Conservation (phyloP, 1,139 yeast genomes). For the Pichia terricola region DNA sequence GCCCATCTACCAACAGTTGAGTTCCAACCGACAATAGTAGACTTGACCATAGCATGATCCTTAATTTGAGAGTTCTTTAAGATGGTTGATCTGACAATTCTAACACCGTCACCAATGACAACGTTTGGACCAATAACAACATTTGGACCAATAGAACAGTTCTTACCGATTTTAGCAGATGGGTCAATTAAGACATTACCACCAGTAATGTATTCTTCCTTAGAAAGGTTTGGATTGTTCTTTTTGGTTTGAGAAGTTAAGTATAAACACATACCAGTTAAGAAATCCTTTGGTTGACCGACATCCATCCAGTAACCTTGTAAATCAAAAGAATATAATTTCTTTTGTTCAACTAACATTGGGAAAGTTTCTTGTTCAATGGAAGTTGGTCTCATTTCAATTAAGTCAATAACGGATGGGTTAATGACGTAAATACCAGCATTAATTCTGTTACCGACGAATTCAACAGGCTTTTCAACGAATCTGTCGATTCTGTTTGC, state of each 20-base stretch:
- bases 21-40: constrained; percentile 98
- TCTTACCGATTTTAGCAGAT: constrained; percentile 84
- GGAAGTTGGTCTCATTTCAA: constrained; percentile 96
- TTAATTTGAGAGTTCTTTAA: constrained; percentile 85
- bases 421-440: constrained; percentile 95
- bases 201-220: constrained; percentile 65
- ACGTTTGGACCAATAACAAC: constrained; percentile 98
- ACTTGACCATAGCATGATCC: constrained; percentile 97
- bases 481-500: constrained; percentile 95
- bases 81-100: constrained; percentile 92
- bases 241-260: constrained; percentile 79
- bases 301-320: constrained; percentile 99
- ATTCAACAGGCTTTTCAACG: constrained; percentile 99
- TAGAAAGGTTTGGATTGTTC: constrained; percentile 58
- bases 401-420: constrained; percentile 93
- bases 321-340: constrained; percentile 89
- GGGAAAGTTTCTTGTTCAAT: constrained; percentile 99
- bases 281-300: constrained; percentile 99
- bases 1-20: constrained; percentile 99
- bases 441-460: constrained; percentile 95
- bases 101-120: constrained; percentile 95
- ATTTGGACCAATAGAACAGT: constrained; percentile 96
- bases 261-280: constrained; percentile 92
- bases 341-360: constrained; percentile 75
- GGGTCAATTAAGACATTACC: constrained; percentile 97